Evolutionary conservation across 768 basidiomycete species (phyloP), one percentile per base, ranked within the genome.

Genomic region (Strobilomyces echinocephalus): DNA sequence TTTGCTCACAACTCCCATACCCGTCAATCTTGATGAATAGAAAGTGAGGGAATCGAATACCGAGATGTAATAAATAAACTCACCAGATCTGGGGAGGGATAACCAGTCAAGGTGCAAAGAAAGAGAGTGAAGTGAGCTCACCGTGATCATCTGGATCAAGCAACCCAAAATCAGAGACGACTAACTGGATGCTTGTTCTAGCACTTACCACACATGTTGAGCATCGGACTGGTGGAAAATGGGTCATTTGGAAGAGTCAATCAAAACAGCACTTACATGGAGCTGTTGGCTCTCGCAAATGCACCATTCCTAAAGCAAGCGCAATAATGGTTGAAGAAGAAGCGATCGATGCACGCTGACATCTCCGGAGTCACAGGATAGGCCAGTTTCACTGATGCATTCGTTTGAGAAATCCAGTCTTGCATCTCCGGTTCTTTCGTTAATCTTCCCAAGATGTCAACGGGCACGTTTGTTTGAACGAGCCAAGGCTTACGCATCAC

Each of bases 291-390:
- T 49, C 89, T 76, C 1, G 91, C 90, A 69, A 95, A 97, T 0
- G 91, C 93, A 7, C 93, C 92, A 49, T 82, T 83, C 54, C 93
- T 80, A 73, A 95, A 97, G 43, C 76, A 70, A 46, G 86, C 79
- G 62, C 93, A 95, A 69, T 97, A 97, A 62, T 95, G 93, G 55
- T 85, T 89, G 75, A 95, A 95, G 67, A 85, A 85, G 65, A 88
- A 93, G 38, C 93, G 78, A 65, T 97, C 93, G 40, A 97, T 83
- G 8, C 89, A 86, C 5, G 74, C 62, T 45, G 72, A 70, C 59
- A 97, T 88, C 60, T 91, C 90, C 1, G 82, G 76, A 0, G 86
- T 86, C 9, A 97, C 66, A 1, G 75, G 76, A 57, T 74, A 82
- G 2, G 58, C 58, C 55, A 81, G 76, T 73, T 88, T 92, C 35